Evolutionary conservation across 1,284 basidiomycete genomes (phyloP).

Genomic region (Athelia psychrophila): DNA sequence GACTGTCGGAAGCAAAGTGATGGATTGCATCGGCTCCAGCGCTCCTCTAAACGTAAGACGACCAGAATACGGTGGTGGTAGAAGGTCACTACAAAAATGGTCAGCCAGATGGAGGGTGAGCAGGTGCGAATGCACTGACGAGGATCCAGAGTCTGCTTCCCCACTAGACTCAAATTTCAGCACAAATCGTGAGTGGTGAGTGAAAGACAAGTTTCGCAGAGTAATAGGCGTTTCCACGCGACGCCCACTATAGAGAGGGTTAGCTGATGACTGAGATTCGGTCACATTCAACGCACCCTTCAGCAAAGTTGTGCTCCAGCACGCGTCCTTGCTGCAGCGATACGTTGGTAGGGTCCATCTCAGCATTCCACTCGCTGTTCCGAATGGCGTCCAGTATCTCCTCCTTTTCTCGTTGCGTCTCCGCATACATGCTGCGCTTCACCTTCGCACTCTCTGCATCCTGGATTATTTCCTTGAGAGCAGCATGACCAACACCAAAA

Average conservation of each 20-base stretch:
- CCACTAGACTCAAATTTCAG: constrained; percentile 38
- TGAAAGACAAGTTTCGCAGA: constrained; percentile 70
- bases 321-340: constrained; percentile 36
- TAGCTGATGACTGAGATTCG: not conserved
- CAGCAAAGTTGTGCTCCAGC: constrained; percentile 61
- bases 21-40: constrained; percentile 46
- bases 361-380: constrained; percentile 72
- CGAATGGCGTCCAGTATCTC: constrained; percentile 67
- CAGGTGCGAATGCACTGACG: constrained; percentile 33
- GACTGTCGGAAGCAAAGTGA: constrained; percentile 44
- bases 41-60: constrained; percentile 56
- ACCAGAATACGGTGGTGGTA: constrained; percentile 56
- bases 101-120: constrained; percentile 2
- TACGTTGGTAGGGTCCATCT: constrained; percentile 72
- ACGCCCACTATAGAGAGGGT: constrained; percentile 45
- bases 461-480: constrained; percentile 54
- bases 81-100: constrained; percentile 29
- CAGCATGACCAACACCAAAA: constrained; percentile 67
- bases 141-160: constrained; percentile 19
- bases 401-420: constrained; percentile 73
- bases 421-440: constrained; percentile 85
- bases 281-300: constrained; percentile 48
- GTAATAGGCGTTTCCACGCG: constrained; percentile 52
- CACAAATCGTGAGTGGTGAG: constrained; percentile 49
- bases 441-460: constrained; percentile 60